These are phyloP conservation scores for Fusarium sp. DNA, from an alignment of 2,329 filamentous ascomycete species.

Conservation along the genomic window DNA sequence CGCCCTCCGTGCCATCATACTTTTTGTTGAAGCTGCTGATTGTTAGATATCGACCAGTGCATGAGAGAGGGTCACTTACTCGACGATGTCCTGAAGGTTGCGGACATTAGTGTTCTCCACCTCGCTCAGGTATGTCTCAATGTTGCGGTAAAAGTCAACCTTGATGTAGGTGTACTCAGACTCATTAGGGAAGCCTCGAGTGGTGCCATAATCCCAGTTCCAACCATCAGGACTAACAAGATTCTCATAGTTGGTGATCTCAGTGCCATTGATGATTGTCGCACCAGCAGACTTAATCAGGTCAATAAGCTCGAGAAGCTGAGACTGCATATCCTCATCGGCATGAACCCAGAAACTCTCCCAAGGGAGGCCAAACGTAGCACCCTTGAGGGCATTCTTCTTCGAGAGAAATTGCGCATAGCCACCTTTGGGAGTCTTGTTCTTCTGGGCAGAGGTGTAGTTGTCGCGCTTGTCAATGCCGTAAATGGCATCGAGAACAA, in stretches of 20 bases:
- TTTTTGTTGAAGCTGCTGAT: conserved; percentile 71
- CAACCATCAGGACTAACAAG: conserved; percentile 74
- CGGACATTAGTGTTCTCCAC: conserved; percentile 70
- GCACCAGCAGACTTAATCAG: conserved; percentile 71
- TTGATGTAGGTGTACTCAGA: conserved; percentile 80
- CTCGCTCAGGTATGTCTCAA: conserved; percentile 71
- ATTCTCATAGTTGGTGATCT: conserved; percentile 70
- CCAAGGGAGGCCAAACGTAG: conserved; percentile 78
- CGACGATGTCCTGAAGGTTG: conserved; percentile 72
- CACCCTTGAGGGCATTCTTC: conserved; percentile 66
- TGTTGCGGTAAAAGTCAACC: conserved; percentile 73
- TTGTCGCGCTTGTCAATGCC: conserved; percentile 73
- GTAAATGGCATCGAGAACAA: conserved; percentile 75
- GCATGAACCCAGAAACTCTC: conserved; percentile 75
- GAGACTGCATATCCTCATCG: conserved; percentile 63
- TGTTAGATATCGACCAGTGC: background rate
- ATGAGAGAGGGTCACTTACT: conserved; percentile 51
- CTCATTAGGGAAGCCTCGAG: conserved; percentile 73
- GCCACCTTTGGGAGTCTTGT: conserved; percentile 64
- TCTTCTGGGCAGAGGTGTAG: conserved; percentile 69
- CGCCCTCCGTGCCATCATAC: conserved; percentile 75
- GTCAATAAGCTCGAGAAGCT: conserved; percentile 60
- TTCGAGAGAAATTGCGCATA: conserved; percentile 68
- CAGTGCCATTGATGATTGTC: conserved; percentile 75
- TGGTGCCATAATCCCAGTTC: conserved; percentile 77